These are phyloP conservation scores for Sporothrix globosa DNA, from an alignment of 2,329 filamentous ascomycete species.

Conservation along the genomic window DNA sequence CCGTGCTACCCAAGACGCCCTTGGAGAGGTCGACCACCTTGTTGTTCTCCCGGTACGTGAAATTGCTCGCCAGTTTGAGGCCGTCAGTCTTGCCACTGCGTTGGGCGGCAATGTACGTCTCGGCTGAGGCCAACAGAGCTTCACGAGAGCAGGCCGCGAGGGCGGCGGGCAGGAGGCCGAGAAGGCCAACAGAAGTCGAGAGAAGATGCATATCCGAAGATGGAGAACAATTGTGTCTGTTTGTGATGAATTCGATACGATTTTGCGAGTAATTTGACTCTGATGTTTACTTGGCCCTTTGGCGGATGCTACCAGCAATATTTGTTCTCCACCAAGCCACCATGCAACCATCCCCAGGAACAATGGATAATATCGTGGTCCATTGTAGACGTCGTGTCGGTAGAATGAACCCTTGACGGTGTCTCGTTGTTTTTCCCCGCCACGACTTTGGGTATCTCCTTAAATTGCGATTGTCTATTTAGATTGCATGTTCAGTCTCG, in stretches of 20 bases:
- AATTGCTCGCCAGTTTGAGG: conserved; percentile 37
- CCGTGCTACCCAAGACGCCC: conserved; percentile 31
- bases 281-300: not conserved
- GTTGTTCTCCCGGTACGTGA: conserved; percentile 41
- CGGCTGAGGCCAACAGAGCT: conserved; percentile 38
- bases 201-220: not conserved
- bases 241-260: no score
- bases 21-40: conserved; percentile 35
- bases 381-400: not conserved
- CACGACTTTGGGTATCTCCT: not conserved
- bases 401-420: conserved; percentile 8
- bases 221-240: not conserved
- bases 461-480: not conserved
- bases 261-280: not conserved
- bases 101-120: conserved; percentile 39
- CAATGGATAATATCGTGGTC: not conserved
- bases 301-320: not conserved
- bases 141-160: conserved; percentile 40
- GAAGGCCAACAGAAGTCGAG: not conserved
- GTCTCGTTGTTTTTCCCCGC: not conserved
- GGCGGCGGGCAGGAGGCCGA: not conserved
- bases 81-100: conserved; percentile 36
- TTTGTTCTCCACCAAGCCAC: not conserved
- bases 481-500: not conserved
- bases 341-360: no score